Evolutionary conservation across 768 basidiomycete genomes (phyloP).

Genomic region (Amanita rimosa): DNA sequence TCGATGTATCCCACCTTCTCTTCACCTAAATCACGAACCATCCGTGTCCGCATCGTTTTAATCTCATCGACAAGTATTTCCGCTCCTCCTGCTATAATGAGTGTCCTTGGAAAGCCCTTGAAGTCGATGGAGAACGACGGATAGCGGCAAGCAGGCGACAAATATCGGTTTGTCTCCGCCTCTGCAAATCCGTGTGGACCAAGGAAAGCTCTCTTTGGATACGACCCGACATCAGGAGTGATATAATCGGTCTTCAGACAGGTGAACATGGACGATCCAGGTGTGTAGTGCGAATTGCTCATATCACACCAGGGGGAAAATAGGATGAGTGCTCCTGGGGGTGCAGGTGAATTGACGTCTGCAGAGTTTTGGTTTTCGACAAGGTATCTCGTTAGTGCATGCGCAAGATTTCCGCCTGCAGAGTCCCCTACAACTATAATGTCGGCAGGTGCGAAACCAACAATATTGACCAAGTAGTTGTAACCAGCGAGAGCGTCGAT

Average conservation of each 20-base stretch:
- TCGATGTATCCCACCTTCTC: constrained; percentile 7
- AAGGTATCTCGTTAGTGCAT: constrained; percentile 27
- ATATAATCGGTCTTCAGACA: not conserved
- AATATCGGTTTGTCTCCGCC: constrained; percentile 28
- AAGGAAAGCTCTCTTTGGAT: constrained; percentile 23
- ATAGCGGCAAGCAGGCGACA: constrained; percentile 34
- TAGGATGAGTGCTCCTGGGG: constrained; percentile 20
- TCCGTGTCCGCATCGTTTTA: constrained; percentile 23
- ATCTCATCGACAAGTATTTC: constrained; percentile 27
- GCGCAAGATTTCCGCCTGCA: constrained; percentile 40
- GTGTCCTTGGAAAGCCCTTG: constrained; percentile 36
- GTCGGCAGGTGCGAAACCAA: constrained; percentile 28
- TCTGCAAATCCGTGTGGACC: constrained; percentile 27
- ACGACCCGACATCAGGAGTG: constrained; percentile 2
- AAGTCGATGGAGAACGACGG: constrained; percentile 21
- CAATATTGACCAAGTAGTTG: constrained; percentile 30
- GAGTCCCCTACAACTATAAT: constrained; percentile 43
- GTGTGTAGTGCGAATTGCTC: constrained; percentile 4
- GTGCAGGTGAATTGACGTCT: constrained; percentile 12
- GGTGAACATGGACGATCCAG: not conserved
- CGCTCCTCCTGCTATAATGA: constrained; percentile 34
- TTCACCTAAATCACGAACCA: constrained; percentile 30
- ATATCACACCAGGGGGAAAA: constrained; percentile 12
- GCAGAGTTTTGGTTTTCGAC: constrained; percentile 15
- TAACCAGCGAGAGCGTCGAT: constrained; percentile 42